Percentiles rank a stretch among this genome's conserved stretches.
Evolutionary conservation across 139 green algal genomes (phyloP).

Genomic region (Choricystis sp.): DNA sequence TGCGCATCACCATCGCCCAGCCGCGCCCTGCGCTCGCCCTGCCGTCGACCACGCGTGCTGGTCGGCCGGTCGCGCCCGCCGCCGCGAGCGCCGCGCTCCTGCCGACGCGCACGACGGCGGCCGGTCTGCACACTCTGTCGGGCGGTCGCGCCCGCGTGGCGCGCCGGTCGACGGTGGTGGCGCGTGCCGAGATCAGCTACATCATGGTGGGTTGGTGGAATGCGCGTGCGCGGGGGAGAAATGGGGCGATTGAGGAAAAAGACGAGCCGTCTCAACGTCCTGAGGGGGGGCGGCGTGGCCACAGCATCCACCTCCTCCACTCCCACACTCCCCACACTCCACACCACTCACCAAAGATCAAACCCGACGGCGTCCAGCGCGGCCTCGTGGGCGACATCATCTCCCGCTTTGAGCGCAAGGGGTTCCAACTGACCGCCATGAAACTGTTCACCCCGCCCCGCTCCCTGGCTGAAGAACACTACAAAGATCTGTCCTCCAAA

Average conservation of each 20-base stretch:
- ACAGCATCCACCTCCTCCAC: background rate
- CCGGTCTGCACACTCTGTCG: no score
- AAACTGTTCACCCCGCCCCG: conserved; percentile 6
- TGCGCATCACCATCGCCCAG: no score
- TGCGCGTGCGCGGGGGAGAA: no score
- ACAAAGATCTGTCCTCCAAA: conserved; percentile 80
- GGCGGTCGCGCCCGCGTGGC: background rate
- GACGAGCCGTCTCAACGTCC: no score
- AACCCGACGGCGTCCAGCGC: conserved; percentile 48
- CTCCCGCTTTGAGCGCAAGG: conserved; percentile 61
- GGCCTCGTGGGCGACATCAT: conserved; percentile 48
- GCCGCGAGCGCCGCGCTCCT: no score
- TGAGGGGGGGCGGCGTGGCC: background rate
- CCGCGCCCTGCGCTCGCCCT: no score
- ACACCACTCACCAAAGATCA: conserved; percentile 14
- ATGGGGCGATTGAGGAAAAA: no score
- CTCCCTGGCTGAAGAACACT: conserved; percentile 77
- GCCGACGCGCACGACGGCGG: no score
- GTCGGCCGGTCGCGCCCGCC: no score
- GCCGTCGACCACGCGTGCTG: no score
- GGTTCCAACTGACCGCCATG: conserved; percentile 59
- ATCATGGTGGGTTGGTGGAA: conserved; percentile 20
- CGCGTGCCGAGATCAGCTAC: conserved; percentile 22
- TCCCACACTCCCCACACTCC: background rate
- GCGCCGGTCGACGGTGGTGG: background rate